Percentiles rank a stretch among this genome's conserved stretches.
These are phyloP conservation scores for Mycena galopus DNA, from an alignment of 768 basidiomycete genomes.

Conservation along the genomic window DNA sequence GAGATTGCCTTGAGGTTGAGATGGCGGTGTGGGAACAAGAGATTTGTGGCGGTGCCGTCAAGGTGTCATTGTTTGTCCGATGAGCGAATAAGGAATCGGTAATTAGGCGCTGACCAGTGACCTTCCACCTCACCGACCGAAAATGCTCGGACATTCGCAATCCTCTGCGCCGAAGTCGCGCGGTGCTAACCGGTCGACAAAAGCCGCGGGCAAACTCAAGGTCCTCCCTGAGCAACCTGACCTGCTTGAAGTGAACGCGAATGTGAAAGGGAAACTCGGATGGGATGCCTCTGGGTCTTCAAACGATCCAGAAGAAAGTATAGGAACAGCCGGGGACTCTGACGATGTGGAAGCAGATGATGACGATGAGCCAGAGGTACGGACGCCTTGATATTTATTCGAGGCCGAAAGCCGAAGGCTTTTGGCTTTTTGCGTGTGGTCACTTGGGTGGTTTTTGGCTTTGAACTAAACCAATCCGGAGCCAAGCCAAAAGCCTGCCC, in stretches of 20 bases:
- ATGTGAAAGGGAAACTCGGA: conserved; percentile 42
- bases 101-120: background rate
- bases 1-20: background rate
- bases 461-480: background rate
- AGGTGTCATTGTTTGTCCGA: background rate
- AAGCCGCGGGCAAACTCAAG: conserved; percentile 88
- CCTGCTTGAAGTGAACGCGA: conserved; percentile 47
- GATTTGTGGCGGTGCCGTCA: background rate
- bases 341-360: conserved; percentile 82
- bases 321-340: conserved; percentile 68
- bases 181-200: conserved; percentile 84
- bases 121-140: background rate
- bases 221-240: conserved; percentile 89
- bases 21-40: background rate
- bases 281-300: conserved; percentile 43
- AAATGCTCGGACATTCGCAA: conserved; percentile 36
- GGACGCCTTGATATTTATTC: conserved; percentile 65
- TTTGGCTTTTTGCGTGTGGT: background rate
- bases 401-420: background rate
- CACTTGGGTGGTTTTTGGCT: background rate
- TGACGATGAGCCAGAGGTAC: conserved; percentile 69
- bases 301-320: conserved; percentile 60
- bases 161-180: conserved; percentile 66
- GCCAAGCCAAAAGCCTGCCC: background rate
- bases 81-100: background rate